Evolutionary conservation across 805 yeast species (phyloP).

Genomic region (Hanseniaspora mollemarum): DNA sequence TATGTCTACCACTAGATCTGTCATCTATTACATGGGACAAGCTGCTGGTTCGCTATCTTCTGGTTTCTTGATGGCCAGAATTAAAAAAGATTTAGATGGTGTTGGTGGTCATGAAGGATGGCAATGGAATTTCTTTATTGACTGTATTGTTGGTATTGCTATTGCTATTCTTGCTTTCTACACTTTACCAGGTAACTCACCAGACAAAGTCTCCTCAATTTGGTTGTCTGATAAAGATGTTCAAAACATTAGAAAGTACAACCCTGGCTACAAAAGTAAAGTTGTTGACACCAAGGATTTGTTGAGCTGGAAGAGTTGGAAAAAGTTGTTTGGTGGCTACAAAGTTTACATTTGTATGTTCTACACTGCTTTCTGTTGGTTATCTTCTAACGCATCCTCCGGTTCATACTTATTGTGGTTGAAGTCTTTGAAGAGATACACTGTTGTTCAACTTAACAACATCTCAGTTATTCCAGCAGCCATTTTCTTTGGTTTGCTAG

Average conservation of each 20-base stretch:
- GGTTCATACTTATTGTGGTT: slow-evolving; percentile 48
- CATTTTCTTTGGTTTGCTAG: slow-evolving; percentile 36
- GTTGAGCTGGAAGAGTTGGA: slow-evolving; percentile 41
- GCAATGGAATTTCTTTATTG: slow-evolving; percentile 66
- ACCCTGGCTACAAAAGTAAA: slow-evolving; percentile 14
- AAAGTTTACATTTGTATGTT: slow-evolving; percentile 43
- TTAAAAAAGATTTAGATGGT: slow-evolving; percentile 39
- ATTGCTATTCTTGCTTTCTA: slow-evolving; percentile 48
- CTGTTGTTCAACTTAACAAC: slow-evolving; percentile 36
- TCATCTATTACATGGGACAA: slow-evolving; percentile 51
- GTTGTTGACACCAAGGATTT: slow-evolving; percentile 30
- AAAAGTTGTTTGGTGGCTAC: slow-evolving; percentile 43
- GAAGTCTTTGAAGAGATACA: slow-evolving; percentile 31
- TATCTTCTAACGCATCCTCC: slow-evolving; percentile 41
- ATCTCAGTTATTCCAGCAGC: slow-evolving; percentile 47
- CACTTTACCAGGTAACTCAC: slow-evolving; percentile 51
- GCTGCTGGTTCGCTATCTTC: slow-evolving; percentile 51
- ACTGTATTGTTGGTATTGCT: slow-evolving; percentile 47
- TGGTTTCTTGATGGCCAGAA: slow-evolving; percentile 51
- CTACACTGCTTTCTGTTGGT: slow-evolving; percentile 49
- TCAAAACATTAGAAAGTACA: slow-evolving; percentile 35
- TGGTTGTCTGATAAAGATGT: slow-evolving; percentile 48
- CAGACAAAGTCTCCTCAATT: slow-evolving; percentile 42
- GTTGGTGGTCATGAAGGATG: slow-evolving; percentile 47
- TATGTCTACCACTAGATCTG: slow-evolving; percentile 53